Evolutionary conservation across 345 rosid genomes (phyloP).

Genomic region (Physaria fendleri): DNA sequence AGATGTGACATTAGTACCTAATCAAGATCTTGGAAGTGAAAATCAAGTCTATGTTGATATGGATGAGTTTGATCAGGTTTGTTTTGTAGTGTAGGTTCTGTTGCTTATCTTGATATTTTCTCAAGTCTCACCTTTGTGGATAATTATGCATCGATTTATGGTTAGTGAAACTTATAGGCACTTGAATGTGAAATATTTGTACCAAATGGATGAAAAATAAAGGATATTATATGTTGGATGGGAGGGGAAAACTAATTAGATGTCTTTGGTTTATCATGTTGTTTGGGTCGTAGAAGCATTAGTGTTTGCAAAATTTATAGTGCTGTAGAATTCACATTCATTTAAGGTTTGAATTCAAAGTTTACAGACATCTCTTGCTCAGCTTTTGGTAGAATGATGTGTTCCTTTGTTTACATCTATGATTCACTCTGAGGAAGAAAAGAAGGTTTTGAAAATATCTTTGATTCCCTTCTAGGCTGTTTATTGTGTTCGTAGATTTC

Average conservation of each 20-base stretch:
- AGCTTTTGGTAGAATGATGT: not conserved
- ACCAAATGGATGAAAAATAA: not conserved
- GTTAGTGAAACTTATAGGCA: not conserved
- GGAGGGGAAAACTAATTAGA: not conserved
- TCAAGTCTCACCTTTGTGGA: not conserved
- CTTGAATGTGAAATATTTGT: not conserved
- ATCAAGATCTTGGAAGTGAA: conserved; percentile 37
- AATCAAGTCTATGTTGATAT: conserved; percentile 40
- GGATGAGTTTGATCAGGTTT: conserved; percentile 62
- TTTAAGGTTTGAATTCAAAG: not conserved
- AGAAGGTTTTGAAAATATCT: not conserved
- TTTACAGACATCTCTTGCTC: not conserved
- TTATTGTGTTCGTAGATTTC: not conserved
- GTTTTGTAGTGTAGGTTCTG: not conserved
- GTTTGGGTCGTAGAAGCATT: not conserved
- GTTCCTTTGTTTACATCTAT: not conserved
- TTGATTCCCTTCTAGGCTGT: not conserved
- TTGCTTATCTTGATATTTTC: not conserved
- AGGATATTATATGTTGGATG: not conserved
- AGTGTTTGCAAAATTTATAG: not conserved
- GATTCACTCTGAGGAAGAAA: not conserved
- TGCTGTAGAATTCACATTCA: not conserved
- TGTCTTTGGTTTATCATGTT: not conserved
- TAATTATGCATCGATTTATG: not conserved
- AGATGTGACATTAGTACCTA: conserved; percentile 40